These are phyloP conservation scores for Aspergillus melleus DNA, from an alignment of 2,329 filamentous ascomycete species.

Conservation along the genomic window DNA sequence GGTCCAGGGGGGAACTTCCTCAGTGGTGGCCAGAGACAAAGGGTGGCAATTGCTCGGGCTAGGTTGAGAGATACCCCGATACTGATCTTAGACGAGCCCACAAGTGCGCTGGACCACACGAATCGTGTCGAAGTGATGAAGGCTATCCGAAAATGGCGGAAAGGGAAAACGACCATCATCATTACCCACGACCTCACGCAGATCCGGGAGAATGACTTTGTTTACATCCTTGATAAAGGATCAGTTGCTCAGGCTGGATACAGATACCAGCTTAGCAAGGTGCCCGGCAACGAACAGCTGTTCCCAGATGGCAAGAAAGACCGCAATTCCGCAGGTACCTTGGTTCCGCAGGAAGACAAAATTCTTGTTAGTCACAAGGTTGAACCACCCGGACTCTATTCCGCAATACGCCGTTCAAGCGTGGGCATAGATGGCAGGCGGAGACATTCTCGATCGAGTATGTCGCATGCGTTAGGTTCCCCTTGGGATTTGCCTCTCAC, in stretches of 20 bases:
- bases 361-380: too few species aligned
- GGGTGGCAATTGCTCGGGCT: conserved; percentile 77
- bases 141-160: conserved; percentile 73
- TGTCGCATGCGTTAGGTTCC: not conserved
- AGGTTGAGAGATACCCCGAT: conserved; percentile 74
- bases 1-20: conserved; percentile 69
- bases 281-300: conserved; percentile 30
- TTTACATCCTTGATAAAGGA: conserved; percentile 76
- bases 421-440: not conserved
- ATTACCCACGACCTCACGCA: conserved; percentile 88
- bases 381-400: not conserved
- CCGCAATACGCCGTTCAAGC: not conserved
- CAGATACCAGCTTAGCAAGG: conserved; percentile 52
- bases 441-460: not conserved
- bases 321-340: not conserved
- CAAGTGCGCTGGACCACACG: conserved; percentile 77
- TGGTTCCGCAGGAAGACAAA: not conserved
- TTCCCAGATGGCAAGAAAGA: conserved; percentile 10
- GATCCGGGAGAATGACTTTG: conserved; percentile 70
- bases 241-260: conserved; percentile 68
- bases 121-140: conserved; percentile 70
- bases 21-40: conserved; percentile 83
- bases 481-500: not conserved
- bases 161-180: conserved; percentile 81
- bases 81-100: conserved; percentile 84